Evolutionary conservation across 75 land plant genomes (phyloP).

Genomic region (Isoetes taiwanensis): DNA sequence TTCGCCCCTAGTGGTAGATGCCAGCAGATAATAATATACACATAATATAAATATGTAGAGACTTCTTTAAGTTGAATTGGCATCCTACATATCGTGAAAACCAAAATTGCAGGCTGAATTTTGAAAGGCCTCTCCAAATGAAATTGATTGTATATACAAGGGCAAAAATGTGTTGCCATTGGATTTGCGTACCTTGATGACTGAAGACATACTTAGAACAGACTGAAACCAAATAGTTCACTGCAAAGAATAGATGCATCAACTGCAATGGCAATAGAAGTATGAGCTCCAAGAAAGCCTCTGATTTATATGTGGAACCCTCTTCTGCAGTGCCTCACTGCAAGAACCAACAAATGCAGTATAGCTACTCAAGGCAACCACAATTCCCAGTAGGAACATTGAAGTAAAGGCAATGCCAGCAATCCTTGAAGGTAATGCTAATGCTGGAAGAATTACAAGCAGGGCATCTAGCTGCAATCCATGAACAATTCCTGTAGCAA

Average conservation of each 20-base stretch:
- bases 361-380: background rate
- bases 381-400: background rate
- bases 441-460: slow-evolving; percentile 1
- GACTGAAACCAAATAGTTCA: slow-evolving; percentile 1
- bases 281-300: background rate
- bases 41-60: too few relatives aligned
- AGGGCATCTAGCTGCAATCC: background rate
- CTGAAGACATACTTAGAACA: too few relatives aligned
- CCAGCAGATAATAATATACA: too few relatives aligned
- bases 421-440: background rate
- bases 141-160: too few relatives aligned
- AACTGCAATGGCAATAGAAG: background rate
- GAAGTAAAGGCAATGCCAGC: background rate
- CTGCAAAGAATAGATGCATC: background rate
- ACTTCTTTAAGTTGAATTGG: too few relatives aligned
- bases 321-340: slow-evolving; percentile 4
- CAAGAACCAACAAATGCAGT: slow-evolving; percentile 2
- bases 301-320: background rate
- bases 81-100: too few relatives aligned
- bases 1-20: too few relatives aligned
- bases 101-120: too few relatives aligned
- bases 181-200: too few relatives aligned
- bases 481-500: background rate
- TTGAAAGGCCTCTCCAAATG: too few relatives aligned
- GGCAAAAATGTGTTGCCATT: too few relatives aligned